phyloP scores from a whole-genome alignment of 2,329 filamentous ascomycete species.

The Penicillium glabrum region DNA sequence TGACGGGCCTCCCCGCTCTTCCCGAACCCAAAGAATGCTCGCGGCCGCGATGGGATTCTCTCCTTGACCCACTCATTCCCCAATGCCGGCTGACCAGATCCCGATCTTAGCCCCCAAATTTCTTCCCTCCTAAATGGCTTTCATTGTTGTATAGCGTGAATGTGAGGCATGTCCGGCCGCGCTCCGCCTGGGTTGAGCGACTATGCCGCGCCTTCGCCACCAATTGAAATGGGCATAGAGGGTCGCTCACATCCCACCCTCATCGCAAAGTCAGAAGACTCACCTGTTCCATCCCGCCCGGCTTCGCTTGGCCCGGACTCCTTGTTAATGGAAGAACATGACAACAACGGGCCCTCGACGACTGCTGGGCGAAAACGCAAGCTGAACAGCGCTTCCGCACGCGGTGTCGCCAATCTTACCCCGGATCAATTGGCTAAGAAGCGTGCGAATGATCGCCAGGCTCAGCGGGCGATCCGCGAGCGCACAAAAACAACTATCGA shows the following conservation, averaged over 20 bases:
- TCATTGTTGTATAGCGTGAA: constrained; percentile 21
- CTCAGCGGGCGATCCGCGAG: constrained; percentile 80
- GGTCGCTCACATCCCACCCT: constrained; percentile 10
- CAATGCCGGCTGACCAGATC: background rate
- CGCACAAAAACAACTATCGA: constrained; percentile 80
- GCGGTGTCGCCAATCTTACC: constrained; percentile 83
- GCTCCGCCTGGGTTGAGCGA: constrained; percentile 22
- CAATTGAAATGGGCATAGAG: constrained; percentile 16
- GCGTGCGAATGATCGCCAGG: constrained; percentile 85
- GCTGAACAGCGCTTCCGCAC: constrained; percentile 47
- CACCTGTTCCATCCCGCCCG: constrained; percentile 25
- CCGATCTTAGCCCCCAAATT: background rate
- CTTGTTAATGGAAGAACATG: constrained; percentile 14
- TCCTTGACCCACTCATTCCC: constrained; percentile 11
- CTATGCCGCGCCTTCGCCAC: constrained; percentile 26
- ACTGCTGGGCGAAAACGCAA: constrained; percentile 44
- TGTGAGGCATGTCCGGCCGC: constrained; percentile 37
- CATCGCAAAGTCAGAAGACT: constrained; percentile 25
- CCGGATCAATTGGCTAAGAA: constrained; percentile 87
- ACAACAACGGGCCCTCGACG: constrained; percentile 12
- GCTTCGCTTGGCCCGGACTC: constrained; percentile 25
- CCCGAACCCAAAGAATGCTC: background rate
- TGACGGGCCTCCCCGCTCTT: constrained; percentile 1
- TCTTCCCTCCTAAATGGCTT: constrained; percentile 27
- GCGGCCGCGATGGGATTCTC: background rate